phyloP scores from a whole-genome alignment of 768 basidiomycete genomes.

The Tephrocybe sp. region DNA sequence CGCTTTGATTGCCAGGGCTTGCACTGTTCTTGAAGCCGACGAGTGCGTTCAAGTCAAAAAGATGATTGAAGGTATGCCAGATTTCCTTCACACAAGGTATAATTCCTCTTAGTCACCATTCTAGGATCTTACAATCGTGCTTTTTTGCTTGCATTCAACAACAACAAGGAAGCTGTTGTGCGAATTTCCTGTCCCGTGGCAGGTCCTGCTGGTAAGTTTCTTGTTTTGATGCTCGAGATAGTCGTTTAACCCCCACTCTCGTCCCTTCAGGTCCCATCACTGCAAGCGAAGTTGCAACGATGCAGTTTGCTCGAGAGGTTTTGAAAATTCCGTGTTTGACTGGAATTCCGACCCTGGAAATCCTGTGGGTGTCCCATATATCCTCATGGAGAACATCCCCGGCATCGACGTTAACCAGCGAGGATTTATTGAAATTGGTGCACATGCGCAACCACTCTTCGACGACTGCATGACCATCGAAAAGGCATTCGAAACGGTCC shows the following conservation, averaged over 20 bases:
- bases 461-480: conserved; percentile 21
- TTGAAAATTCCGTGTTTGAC: conserved; percentile 28
- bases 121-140: conserved; percentile 20
- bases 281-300: conserved; percentile 38
- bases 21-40: conserved; percentile 14
- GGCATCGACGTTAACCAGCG: conserved; percentile 21
- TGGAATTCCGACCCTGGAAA: conserved; percentile 27
- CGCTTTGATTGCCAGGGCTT: conserved; percentile 9
- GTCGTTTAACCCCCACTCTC: neutral
- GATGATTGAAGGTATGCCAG: conserved; percentile 17
- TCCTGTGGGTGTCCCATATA: conserved; percentile 30
- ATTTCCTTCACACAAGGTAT: conserved; percentile 3
- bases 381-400: conserved; percentile 31
- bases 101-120: neutral
- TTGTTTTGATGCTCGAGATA: conserved; percentile 6
- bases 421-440: conserved; percentile 13
- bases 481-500: conserved; percentile 14
- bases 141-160: conserved; percentile 18
- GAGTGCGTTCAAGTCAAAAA: conserved; percentile 10
- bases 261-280: conserved; percentile 14
- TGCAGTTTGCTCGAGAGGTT: conserved; percentile 26
- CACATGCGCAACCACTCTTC: conserved; percentile 13
- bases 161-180: conserved; percentile 17
- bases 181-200: conserved; percentile 22
- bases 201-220: conserved; percentile 20